Percentiles rank a stretch among this genome's conserved stretches.
Conservation (phyloP, 2,329 filamentous ascomycete species). For the Metarhizium humberi region DNA sequence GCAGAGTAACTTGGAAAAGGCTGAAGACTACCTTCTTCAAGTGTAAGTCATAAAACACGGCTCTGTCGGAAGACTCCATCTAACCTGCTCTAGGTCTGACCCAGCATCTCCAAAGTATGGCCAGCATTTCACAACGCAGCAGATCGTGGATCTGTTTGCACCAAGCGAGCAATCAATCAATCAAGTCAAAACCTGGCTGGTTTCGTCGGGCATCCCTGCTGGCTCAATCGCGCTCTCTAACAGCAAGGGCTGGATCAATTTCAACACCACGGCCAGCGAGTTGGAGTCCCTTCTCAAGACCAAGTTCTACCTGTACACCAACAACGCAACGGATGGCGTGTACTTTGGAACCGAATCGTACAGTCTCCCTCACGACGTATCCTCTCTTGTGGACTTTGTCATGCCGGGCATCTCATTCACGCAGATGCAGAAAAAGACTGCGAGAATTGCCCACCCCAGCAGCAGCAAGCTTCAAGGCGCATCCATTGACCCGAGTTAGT, state of each 20-base stretch:
- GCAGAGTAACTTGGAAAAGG: no score
- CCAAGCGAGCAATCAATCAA: conserved; percentile 34
- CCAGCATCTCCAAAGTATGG: conserved; percentile 35
- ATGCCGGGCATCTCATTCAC: conserved; percentile 24
- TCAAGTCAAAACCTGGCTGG: conserved; percentile 44
- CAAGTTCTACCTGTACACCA: conserved; percentile 41
- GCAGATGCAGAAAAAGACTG: neutral
- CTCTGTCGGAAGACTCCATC: neutral
- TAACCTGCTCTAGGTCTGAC: conserved; percentile 19
- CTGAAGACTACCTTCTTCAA: conserved; percentile 18
- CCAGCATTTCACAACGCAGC: conserved; percentile 34
- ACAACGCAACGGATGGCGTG: conserved; percentile 19
- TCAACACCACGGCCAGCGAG: conserved; percentile 44
- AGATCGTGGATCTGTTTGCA: conserved; percentile 34
- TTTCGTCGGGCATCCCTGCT: conserved; percentile 36
- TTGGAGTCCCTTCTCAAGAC: conserved; percentile 43
- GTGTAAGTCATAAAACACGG: conserved; percentile 16
- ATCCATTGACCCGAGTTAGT: neutral
- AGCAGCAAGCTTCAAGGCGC: neutral
- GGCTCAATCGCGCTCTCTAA: conserved; percentile 39
- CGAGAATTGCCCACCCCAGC: neutral
- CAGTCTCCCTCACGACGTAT: conserved; percentile 26
- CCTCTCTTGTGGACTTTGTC: conserved; percentile 30
- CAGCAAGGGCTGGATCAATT: conserved; percentile 43
- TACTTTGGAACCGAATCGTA: conserved; percentile 34